Evolutionary conservation across 139 green algal species (phyloP).

Genomic region (Chlamydomonas sp.): DNA sequence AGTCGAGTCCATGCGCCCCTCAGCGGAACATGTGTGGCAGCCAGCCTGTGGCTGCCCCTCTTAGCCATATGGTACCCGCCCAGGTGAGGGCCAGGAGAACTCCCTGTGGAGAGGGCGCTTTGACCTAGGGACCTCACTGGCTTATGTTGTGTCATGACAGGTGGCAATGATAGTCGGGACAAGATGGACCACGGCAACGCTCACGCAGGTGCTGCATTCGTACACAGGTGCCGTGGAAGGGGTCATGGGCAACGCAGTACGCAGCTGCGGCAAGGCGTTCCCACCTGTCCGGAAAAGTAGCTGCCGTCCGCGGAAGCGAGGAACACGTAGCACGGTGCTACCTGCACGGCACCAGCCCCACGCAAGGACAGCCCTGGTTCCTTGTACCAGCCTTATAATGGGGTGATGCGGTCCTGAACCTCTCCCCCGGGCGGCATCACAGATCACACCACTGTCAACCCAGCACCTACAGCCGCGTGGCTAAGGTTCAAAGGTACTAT

Average conservation of each 20-base stretch:
- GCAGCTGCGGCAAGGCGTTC: no score
- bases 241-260: not conserved
- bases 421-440: not conserved
- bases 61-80: not conserved
- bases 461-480: not conserved
- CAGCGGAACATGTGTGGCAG: not conserved
- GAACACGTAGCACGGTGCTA: conserved; percentile 71
- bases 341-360: not conserved
- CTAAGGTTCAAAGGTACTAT: not conserved
- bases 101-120: no score
- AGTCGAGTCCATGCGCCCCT: not conserved
- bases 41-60: not conserved
- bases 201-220: not conserved
- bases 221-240: not conserved
- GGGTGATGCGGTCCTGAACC: not conserved
- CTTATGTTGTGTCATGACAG: not conserved
- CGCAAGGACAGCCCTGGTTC: not conserved
- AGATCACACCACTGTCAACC: not conserved
- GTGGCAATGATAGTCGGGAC: not conserved
- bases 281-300: conserved; percentile 59
- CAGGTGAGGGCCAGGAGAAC: no score
- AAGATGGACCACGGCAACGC: not conserved
- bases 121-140: not conserved
- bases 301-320: conserved; percentile 58
- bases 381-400: not conserved